Conservation (phyloP, 176 grass and related monocot genomes). For the Melocanna baccifera region DNA sequence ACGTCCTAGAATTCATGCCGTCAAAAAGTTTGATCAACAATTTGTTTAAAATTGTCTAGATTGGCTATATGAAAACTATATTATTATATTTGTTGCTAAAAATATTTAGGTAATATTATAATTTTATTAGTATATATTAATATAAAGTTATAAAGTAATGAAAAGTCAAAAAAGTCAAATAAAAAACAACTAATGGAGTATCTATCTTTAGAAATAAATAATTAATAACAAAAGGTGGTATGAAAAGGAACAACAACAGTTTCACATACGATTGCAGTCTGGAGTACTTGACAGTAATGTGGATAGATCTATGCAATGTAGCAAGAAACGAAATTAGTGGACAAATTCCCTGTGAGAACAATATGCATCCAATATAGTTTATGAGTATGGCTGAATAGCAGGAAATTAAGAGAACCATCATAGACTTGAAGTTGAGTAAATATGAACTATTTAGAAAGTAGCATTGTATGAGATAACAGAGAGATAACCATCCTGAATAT, state of each 20-base stretch:
- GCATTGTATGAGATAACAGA: no score
- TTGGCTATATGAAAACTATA: not conserved
- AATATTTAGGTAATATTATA: not conserved
- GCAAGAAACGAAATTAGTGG: not conserved
- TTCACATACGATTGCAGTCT: not conserved
- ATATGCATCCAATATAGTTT: not conserved
- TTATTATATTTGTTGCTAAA: not conserved
- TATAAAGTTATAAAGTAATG: not conserved
- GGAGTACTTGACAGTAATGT: not conserved
- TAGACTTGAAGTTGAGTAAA: no score
- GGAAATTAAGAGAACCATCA: no score
- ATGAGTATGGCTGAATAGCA: no score
- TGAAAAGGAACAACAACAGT: not conserved
- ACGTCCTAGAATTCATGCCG: not conserved
- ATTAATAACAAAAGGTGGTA: not conserved
- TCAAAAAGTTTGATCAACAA: not conserved
- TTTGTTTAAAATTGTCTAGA: not conserved
- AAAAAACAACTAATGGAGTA: not conserved
- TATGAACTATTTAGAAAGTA: no score
- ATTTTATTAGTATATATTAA: not conserved
- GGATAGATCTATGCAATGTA: not conserved
- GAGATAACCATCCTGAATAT: no score
- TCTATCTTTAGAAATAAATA: not conserved
- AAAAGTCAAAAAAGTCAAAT: not conserved
- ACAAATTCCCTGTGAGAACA: not conserved